Conservation (phyloP, 352 stramenopile species). For the Globisporangium spinosum region DNA sequence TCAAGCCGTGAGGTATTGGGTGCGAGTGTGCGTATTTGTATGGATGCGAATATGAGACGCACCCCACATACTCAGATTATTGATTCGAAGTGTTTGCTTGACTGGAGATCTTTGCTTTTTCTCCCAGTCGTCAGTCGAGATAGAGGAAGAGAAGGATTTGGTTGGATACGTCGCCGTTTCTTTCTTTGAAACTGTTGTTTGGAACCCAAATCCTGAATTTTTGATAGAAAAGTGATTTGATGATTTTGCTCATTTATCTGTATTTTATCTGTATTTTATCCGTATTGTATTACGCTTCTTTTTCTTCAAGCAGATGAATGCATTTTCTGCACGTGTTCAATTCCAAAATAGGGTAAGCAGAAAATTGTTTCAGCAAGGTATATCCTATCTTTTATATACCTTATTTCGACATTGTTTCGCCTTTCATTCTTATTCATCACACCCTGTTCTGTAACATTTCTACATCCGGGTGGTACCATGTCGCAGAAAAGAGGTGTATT, state of each 20-base stretch:
- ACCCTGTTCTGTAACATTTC: not conserved
- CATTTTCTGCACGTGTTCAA: not conserved
- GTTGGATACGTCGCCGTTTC: not conserved
- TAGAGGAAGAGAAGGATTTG: not conserved
- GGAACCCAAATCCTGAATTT: not conserved
- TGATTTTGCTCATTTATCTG: too few species aligned
- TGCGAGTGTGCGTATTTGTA: too few species aligned
- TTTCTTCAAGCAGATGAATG: slow-evolving; percentile 2
- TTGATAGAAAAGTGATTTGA: not conserved
- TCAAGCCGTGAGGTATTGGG: too few species aligned
- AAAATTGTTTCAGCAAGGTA: not conserved
- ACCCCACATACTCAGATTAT: too few species aligned
- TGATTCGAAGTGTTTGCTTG: too few species aligned
- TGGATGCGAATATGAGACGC: too few species aligned
- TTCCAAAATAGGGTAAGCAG: not conserved
- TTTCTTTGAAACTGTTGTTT: not conserved
- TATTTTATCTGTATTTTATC: too few species aligned
- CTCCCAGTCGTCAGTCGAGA: too few species aligned
- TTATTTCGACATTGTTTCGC: not conserved
- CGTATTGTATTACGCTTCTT: not conserved
- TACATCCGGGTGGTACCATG: not conserved
- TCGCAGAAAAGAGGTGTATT: not conserved
- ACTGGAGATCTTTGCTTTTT: too few species aligned
- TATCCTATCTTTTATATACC: too few species aligned
- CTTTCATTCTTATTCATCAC: not conserved